Conservation (phyloP, 768 basidiomycete species). For the Rubroboletus pulcherrimus region DNA sequence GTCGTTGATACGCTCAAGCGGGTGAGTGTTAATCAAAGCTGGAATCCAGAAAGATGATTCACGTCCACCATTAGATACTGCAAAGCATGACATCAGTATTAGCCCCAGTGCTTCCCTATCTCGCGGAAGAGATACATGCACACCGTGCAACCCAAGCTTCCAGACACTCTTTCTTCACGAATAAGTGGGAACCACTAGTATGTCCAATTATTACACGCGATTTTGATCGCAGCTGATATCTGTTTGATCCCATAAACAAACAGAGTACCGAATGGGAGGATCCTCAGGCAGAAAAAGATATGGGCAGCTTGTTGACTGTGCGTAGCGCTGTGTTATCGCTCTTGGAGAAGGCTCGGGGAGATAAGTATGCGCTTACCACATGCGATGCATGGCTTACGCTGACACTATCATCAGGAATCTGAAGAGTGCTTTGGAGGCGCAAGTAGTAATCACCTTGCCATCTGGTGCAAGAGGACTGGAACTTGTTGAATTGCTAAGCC, state of each 20-base stretch:
- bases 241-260: constrained; percentile 21
- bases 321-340: constrained; percentile 59
- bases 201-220: constrained; percentile 20
- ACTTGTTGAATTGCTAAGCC: constrained; percentile 41
- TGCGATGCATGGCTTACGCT: not conserved
- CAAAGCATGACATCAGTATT: constrained; percentile 64
- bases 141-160: constrained; percentile 16
- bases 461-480: constrained; percentile 25
- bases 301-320: constrained; percentile 58
- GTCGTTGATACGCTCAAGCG: constrained; percentile 70
- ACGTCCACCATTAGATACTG: constrained; percentile 46
- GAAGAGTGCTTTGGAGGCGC: constrained; percentile 73
- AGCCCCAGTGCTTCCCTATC: constrained; percentile 85
- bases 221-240: not conserved
- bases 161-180: constrained; percentile 61
- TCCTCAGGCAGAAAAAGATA: constrained; percentile 50
- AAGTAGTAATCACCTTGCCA: constrained; percentile 60
- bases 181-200: constrained; percentile 68
- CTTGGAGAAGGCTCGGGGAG: constrained; percentile 70
- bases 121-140: constrained; percentile 81
- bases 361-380: constrained; percentile 51
- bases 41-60: not conserved
- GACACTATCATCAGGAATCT: constrained; percentile 48
- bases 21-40: constrained; percentile 36
- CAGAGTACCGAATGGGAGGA: constrained; percentile 66